Evolutionary conservation across 192 early-diverging fungal genomes (phyloP).

Genomic region (Mycoemilia scoparia): DNA sequence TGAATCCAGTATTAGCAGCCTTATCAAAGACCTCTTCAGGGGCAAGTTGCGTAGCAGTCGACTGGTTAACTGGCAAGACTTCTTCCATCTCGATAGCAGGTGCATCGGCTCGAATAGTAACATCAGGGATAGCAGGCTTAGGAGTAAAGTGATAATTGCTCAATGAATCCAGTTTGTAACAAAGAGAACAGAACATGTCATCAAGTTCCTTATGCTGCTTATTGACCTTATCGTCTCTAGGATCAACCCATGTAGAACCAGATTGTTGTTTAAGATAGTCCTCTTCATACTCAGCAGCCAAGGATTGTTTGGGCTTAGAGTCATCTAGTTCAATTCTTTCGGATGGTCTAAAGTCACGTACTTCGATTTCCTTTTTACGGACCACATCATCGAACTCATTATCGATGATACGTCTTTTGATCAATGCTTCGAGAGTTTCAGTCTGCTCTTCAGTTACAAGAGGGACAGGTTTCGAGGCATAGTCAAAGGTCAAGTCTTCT

Average conservation of each 20-base stretch:
- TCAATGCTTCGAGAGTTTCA: conserved; percentile 74
- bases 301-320: conserved; percentile 67
- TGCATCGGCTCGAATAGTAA: conserved; percentile 55
- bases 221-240: conserved; percentile 56
- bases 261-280: conserved; percentile 58
- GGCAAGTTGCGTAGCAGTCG: conserved; percentile 60
- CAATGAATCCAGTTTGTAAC: conserved; percentile 73
- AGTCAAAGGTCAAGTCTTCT: conserved; percentile 83
- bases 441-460: conserved; percentile 86
- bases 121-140: conserved; percentile 54
- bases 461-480: conserved; percentile 80
- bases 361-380: conserved; percentile 62
- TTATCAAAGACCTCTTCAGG: conserved; percentile 84
- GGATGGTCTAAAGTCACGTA: conserved; percentile 49
- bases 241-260: conserved; percentile 17
- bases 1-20: conserved; percentile 29
- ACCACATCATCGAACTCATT: conserved; percentile 85
- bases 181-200: conserved; percentile 55
- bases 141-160: conserved; percentile 91
- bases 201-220: conserved; percentile 72
- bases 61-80: conserved; percentile 72
- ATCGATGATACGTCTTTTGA: conserved; percentile 81
- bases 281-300: conserved; percentile 82
- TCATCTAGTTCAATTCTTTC: conserved; percentile 66
- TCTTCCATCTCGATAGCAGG: conserved; percentile 91